Evolutionary conservation across 2,329 filamentous ascomycete genomes (phyloP).

Genomic region (Zymoseptoria ardabiliae): DNA sequence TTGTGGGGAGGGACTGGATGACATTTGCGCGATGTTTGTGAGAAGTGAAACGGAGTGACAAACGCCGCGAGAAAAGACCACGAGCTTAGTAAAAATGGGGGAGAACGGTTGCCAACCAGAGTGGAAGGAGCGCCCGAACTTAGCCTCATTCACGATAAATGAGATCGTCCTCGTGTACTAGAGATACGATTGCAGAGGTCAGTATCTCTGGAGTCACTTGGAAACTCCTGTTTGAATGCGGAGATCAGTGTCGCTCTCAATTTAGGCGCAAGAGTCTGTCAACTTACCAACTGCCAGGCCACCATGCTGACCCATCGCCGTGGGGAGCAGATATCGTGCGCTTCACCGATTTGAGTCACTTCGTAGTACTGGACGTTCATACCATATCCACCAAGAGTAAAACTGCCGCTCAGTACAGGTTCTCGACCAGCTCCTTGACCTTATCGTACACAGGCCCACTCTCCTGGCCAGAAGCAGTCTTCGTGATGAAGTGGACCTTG

Average conservation of each 20-base stretch:
- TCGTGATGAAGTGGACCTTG: slow-evolving; percentile 37
- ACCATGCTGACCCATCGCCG: neutral
- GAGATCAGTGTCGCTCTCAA: neutral
- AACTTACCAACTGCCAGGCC: neutral
- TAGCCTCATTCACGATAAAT: neutral
- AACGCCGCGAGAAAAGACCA: neutral
- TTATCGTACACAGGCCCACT: slow-evolving; percentile 37
- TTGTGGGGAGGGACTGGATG: neutral
- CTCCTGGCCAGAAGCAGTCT: slow-evolving; percentile 39
- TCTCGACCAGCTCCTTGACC: slow-evolving; percentile 38
- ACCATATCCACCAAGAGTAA: neutral
- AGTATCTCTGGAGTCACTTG: too few relatives aligned
- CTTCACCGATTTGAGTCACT: neutral
- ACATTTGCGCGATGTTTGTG: too few relatives aligned
- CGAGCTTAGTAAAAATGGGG: neutral
- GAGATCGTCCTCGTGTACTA: neutral
- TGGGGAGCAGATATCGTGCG: neutral
- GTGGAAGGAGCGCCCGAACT: neutral
- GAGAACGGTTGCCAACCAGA: neutral
- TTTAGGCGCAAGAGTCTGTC: neutral
- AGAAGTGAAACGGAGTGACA: neutral
- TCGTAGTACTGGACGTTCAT: too few relatives aligned
- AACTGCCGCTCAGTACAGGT: slow-evolving; percentile 30
- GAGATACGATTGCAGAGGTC: too few relatives aligned
- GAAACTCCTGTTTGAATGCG: neutral